Evolutionary conservation across 2,329 filamentous ascomycete genomes (phyloP), one percentile per base, ranked within the genome.

Genomic region (Fusarium sp.): DNA sequence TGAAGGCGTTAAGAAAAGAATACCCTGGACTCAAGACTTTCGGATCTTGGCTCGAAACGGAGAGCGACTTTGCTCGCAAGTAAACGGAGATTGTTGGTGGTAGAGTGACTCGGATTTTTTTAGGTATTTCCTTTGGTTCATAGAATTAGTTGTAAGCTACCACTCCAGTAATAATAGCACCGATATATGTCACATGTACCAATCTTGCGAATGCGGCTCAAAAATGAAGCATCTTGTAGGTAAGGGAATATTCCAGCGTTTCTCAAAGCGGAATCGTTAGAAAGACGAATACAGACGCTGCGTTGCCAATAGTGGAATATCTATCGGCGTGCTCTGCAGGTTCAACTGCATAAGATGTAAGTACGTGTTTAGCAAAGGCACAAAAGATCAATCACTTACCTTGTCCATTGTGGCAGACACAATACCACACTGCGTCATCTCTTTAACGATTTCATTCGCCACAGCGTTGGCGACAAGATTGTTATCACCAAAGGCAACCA

Each of bases 61-160:
- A 63, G 32, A 63, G 60, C 22, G 58, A 63, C 17, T 63, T 63
- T 50, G 45, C 44, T n/a, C 39, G 19, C 5, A 57, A 57, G 14
- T 63, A 17, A 39, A 8, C 5, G 10, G 32, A 0, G 2, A 5
- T 30, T 4, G 1, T 24, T 8, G 3, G 9, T 7, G 17, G n/a
- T 7, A 14, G 10, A 20, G 6, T 11, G 7, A 10, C 14, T 3
- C 40, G 7, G 5, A 8, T 24, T 24, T 33, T 19, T 13, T 13
- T 26, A n/a, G 5, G 5, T 9, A 19, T 37, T 37, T n/a, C 5
- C 9, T 10, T 10, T 37, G 35, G 19, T 37, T 37, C 19, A 10
- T 22, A 22, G 15, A n/a, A 10, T 7, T 19, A 17, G 35, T 10
- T 17, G 9, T 37, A 37, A n/a, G 5, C 15, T 37, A 17, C 35